These are phyloP conservation scores for Thalassiosira exigua DNA, from an alignment of 352 stramenopile species.

Conservation along the genomic window DNA sequence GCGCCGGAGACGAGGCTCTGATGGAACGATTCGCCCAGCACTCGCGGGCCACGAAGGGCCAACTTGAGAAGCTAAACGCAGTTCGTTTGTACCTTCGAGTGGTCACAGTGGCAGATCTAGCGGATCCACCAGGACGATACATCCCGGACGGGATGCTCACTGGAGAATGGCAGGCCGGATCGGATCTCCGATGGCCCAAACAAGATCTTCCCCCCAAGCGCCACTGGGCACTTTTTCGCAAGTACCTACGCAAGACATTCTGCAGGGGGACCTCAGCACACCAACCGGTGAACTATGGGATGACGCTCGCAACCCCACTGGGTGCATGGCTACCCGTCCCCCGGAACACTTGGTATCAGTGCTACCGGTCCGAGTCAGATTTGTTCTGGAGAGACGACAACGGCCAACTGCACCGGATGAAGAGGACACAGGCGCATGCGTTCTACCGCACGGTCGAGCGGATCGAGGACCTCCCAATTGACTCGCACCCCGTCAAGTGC, in stretches of 20 bases:
- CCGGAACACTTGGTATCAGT: neutral
- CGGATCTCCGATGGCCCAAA: slow-evolving; percentile 10
- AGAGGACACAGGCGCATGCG: neutral
- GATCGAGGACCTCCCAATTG: neutral
- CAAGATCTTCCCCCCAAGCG: neutral
- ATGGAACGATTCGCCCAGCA: slow-evolving; percentile 9
- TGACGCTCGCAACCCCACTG: neutral
- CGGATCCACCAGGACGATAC: neutral
- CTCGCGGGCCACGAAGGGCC: neutral
- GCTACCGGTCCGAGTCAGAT: neutral
- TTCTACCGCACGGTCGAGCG: neutral
- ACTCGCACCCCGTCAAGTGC: neutral
- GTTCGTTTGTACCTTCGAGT: slow-evolving; percentile 12
- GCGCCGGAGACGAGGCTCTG: neutral
- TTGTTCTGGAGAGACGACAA: neutral
- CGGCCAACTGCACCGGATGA: neutral
- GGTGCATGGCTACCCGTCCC: neutral
- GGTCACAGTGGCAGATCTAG: slow-evolving; percentile 24
- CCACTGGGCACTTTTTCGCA: neutral
- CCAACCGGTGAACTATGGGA: neutral
- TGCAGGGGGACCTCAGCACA: neutral
- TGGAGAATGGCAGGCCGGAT: neutral
- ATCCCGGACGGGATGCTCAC: slow-evolving; percentile 5
- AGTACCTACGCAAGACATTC: neutral
- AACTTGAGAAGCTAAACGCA: slow-evolving; percentile 10